phyloP scores from a whole-genome alignment of 169 alveolate genomes.

The Plasmodium malariae region DNA sequence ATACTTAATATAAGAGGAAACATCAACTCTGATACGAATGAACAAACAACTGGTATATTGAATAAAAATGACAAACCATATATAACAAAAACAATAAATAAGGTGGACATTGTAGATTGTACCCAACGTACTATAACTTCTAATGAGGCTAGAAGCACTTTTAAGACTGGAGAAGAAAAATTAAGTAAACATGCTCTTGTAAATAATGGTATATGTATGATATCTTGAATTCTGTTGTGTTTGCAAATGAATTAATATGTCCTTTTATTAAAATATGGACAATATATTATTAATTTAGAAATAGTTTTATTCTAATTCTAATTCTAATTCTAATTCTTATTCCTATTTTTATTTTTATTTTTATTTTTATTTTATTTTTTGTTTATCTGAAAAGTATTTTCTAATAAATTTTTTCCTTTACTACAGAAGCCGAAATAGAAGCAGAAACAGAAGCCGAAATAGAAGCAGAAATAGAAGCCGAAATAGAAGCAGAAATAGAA shows the following conservation, averaged over 20 bases:
- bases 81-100: background rate
- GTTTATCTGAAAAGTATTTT: too few species aligned
- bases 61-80: background rate
- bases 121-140: background rate
- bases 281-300: background rate
- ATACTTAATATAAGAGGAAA: constrained; percentile 5
- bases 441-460: too few species aligned
- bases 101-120: background rate
- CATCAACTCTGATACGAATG: background rate
- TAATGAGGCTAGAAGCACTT: background rate
- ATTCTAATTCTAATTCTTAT: background rate
- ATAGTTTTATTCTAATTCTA: background rate
- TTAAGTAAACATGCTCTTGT: background rate
- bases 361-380: too few species aligned
- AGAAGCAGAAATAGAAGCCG: too few species aligned
- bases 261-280: background rate
- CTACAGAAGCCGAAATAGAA: too few species aligned
- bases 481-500: too few species aligned
- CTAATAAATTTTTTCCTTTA: too few species aligned
- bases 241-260: background rate
- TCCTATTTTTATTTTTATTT: background rate
- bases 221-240: background rate
- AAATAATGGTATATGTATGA: constrained; percentile 8
- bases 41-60: background rate
- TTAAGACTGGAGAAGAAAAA: background rate